Conservation (phyloP, 441 rosid species). For the Gossypium schwendimanii region DNA sequence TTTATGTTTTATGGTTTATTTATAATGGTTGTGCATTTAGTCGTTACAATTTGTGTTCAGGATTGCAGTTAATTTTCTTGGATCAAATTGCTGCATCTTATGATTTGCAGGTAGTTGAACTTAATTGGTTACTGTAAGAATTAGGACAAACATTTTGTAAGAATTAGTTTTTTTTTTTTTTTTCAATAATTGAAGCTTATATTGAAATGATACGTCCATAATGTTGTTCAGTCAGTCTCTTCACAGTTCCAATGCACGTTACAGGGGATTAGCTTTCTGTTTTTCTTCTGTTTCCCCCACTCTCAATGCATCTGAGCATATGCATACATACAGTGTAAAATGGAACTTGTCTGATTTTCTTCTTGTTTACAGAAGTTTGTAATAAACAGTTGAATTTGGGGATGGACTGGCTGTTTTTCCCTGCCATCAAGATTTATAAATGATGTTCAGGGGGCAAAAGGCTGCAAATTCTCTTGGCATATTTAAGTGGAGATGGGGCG, state of each 20-base stretch:
- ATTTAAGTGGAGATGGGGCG: slow-evolving; percentile 58
- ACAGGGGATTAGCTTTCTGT: not conserved
- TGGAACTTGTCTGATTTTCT: slow-evolving; percentile 3
- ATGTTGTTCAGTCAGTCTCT: not conserved
- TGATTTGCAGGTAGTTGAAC: slow-evolving; percentile 4
- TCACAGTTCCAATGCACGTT: not conserved
- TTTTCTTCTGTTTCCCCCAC: not conserved
- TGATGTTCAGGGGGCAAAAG: slow-evolving; percentile 78
- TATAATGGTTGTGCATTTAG: not conserved
- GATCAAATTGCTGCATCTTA: slow-evolving; percentile 11
- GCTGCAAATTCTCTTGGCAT: slow-evolving; percentile 48
- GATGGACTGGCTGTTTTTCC: slow-evolving; percentile 75
- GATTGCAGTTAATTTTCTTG: not conserved
- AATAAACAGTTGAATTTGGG: slow-evolving; percentile 29
- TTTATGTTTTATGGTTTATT: not conserved
- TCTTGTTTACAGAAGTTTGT: slow-evolving; percentile 24
- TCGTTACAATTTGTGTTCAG: slow-evolving; percentile 9
- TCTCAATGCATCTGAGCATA: not conserved
- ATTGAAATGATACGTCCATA: not conserved
- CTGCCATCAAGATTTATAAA: slow-evolving; percentile 45
- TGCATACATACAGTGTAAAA: not conserved
- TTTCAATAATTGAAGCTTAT: not conserved
- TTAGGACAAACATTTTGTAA: not conserved
- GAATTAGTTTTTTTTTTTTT: not conserved
- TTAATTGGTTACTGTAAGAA: not conserved